Conservation (phyloP, 768 basidiomycete genomes). For the Pisolithus albus region DNA sequence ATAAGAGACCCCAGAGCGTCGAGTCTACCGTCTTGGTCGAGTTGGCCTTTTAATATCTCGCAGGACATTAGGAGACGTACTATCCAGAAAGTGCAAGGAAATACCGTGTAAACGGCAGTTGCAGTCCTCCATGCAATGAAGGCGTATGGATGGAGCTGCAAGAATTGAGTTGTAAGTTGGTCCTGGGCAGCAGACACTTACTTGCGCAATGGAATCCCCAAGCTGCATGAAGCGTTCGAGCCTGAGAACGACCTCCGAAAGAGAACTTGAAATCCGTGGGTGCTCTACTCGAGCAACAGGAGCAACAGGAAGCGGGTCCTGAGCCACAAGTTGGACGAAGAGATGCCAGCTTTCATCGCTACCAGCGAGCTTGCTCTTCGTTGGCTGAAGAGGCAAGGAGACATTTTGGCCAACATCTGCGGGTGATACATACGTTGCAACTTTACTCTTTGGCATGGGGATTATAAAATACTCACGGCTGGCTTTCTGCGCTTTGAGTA, state of each 20-base stretch:
- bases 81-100: neutral
- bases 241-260: conserved; percentile 17
- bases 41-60: conserved; percentile 25
- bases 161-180: neutral
- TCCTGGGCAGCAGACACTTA: neutral
- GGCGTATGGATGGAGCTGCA: conserved; percentile 21
- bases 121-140: conserved; percentile 24
- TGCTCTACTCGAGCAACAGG: neutral
- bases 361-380: neutral
- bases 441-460: neutral
- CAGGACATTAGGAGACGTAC: conserved; percentile 3
- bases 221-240: conserved; percentile 21
- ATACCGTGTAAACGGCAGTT: conserved; percentile 23
- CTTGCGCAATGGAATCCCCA: conserved; percentile 18
- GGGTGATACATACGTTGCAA: neutral
- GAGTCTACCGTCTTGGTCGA: conserved; percentile 20
- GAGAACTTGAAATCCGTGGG: conserved; percentile 8
- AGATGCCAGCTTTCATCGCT: conserved; percentile 12
- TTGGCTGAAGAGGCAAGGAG: conserved; percentile 12
- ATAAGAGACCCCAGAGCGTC: conserved; percentile 24
- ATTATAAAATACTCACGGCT: conserved; percentile 1
- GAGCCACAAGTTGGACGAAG: conserved; percentile 15
- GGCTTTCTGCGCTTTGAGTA: conserved; percentile 5
- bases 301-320: neutral
- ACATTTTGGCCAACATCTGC: conserved; percentile 12